Conservation (phyloP, 345 rosid genomes). For the Citrus trifoliata region DNA sequence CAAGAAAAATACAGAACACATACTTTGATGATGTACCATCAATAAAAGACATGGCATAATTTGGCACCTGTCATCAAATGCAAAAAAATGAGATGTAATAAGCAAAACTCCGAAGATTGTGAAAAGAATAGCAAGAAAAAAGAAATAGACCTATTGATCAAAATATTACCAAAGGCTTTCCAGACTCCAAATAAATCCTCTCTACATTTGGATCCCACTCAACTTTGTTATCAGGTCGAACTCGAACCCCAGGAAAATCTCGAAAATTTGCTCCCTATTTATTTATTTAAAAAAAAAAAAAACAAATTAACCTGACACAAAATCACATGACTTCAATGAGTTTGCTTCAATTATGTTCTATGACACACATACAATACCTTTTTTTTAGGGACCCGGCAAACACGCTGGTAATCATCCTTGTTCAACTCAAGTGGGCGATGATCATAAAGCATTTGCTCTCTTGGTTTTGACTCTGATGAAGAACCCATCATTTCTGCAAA, state of each 20-base stretch:
- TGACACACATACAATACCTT: constrained; percentile 30
- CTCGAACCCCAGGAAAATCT: constrained; percentile 56
- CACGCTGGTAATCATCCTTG: constrained; percentile 45
- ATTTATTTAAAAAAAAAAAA: not conserved
- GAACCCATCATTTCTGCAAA: constrained; percentile 30
- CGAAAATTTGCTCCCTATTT: constrained; percentile 62
- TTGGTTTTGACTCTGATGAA: not conserved
- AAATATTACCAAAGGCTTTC: constrained; percentile 48
- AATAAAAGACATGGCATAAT: constrained; percentile 24
- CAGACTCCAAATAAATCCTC: constrained; percentile 33
- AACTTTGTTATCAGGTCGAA: constrained; percentile 39
- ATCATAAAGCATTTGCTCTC: constrained; percentile 29
- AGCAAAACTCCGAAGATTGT: not conserved
- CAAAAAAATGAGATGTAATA: not conserved
- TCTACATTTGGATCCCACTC: constrained; percentile 40
- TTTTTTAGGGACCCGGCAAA: constrained; percentile 45
- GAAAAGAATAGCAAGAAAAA: not conserved
- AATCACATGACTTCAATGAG: not conserved
- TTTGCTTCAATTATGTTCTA: not conserved
- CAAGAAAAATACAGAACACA: not conserved
- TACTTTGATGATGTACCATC: constrained; percentile 41
- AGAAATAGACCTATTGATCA: not conserved
- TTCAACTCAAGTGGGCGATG: constrained; percentile 47
- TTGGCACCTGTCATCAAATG: constrained; percentile 19
- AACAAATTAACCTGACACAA: not conserved